These are phyloP conservation scores for Penicillium brevicompactum DNA, from an alignment of 2,329 filamentous ascomycete genomes.

Conservation along the genomic window DNA sequence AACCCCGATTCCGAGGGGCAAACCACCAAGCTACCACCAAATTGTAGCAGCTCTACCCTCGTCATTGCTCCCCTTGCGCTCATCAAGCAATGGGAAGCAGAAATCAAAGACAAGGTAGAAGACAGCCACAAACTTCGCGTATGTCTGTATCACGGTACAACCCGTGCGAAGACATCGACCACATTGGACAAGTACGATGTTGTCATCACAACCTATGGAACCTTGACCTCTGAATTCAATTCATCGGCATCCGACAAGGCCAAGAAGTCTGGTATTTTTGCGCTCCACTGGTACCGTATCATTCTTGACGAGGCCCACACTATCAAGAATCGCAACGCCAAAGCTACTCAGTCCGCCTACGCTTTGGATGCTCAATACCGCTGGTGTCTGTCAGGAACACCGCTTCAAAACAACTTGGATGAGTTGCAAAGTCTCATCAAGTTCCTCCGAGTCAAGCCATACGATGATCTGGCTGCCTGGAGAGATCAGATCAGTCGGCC, in stretches of 20 bases:
- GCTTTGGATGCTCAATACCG: constrained; percentile 82
- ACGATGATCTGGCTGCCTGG: constrained; percentile 83
- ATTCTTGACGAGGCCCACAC: constrained; percentile 97
- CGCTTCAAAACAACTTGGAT: constrained; percentile 97
- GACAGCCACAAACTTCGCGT: constrained; percentile 73
- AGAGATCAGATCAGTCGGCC: constrained; percentile 87
- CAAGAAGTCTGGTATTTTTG: constrained; percentile 80
- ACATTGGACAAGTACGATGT: constrained; percentile 87
- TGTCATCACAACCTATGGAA: constrained; percentile 96
- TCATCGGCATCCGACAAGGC: constrained; percentile 60
- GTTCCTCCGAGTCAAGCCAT: constrained; percentile 90
- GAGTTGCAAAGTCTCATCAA: constrained; percentile 92
- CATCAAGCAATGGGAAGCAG: constrained; percentile 95
- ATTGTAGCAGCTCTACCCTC: constrained; percentile 76
- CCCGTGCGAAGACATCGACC: constrained; percentile 74
- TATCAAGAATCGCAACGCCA: constrained; percentile 97
- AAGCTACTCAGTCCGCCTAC: constrained; percentile 89
- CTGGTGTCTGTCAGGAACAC: constrained; percentile 95
- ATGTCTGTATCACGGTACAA: constrained; percentile 86
- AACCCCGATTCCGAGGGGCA: constrained; percentile 43
- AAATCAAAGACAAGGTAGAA: constrained; percentile 81
- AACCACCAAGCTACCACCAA: constrained; percentile 67
- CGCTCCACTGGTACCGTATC: constrained; percentile 90
- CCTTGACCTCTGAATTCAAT: constrained; percentile 86
- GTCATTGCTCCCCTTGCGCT: constrained; percentile 91